Conservation (phyloP, 2,329 filamentous ascomycete genomes). For the Lecanosticta acicola region DNA sequence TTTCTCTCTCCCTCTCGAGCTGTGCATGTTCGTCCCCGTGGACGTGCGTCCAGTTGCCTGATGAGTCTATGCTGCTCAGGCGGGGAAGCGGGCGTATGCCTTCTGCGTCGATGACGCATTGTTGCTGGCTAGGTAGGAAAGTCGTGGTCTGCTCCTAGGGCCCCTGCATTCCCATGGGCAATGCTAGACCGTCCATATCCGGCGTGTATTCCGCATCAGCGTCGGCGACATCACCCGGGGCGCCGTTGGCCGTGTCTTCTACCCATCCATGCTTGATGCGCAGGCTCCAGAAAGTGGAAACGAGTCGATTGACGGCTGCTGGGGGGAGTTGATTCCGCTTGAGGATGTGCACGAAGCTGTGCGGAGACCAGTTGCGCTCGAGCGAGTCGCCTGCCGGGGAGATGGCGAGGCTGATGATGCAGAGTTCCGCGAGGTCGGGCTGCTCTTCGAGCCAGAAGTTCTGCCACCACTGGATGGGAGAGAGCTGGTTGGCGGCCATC, state of each 20-base stretch:
- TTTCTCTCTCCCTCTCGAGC: no score
- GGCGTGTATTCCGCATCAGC: conserved; percentile 11
- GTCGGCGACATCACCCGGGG: conserved; percentile 2
- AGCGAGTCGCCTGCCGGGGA: conserved; percentile 15
- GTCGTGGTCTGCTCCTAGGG: no score
- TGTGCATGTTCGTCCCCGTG: no score
- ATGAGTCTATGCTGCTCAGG: no score
- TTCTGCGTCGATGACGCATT: no score
- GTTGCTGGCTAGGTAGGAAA: no score
- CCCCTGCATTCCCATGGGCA: conserved; percentile 6
- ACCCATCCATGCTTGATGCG: conserved; percentile 24
- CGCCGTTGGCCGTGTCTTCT: conserved; percentile 14
- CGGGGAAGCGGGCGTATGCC: no score
- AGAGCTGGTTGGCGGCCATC: conserved; percentile 23
- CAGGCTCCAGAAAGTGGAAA: conserved; percentile 20
- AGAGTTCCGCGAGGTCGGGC: conserved; percentile 20
- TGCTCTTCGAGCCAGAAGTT: conserved; percentile 24
- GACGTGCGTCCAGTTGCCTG: no score
- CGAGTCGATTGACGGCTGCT: conserved; percentile 18
- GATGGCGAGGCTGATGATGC: conserved; percentile 20
- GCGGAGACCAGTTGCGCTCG: conserved; percentile 24
- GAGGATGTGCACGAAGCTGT: conserved; percentile 21
- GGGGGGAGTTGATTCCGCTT: conserved; percentile 21
- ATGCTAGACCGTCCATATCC: conserved; percentile 3
- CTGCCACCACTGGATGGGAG: conserved; percentile 23